Percentiles rank a stretch among this genome's conserved stretches.
Evolutionary conservation across 2,329 filamentous ascomycete genomes (phyloP).

Genomic region (Phoma sp.): DNA sequence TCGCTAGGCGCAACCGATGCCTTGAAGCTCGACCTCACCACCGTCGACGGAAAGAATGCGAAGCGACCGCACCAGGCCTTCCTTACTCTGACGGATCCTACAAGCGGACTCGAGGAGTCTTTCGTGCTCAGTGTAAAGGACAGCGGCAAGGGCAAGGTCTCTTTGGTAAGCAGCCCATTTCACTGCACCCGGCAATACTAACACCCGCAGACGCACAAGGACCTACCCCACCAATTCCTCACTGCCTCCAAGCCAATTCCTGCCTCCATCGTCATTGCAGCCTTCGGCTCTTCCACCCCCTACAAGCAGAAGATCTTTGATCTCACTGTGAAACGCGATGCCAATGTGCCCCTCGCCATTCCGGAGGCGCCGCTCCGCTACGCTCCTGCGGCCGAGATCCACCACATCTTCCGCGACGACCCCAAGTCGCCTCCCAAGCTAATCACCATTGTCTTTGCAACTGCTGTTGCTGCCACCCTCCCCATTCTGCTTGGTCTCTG

Average conservation of each 20-base stretch:
- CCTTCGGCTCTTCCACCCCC: constrained; percentile 77
- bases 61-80: constrained; percentile 96
- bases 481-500: constrained; percentile 78
- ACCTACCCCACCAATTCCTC: constrained; percentile 85
- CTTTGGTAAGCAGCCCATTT: constrained; percentile 69
- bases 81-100: constrained; percentile 77
- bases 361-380: constrained; percentile 80
- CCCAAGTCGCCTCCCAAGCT: constrained; percentile 81
- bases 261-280: constrained; percentile 84
- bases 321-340: constrained; percentile 70
- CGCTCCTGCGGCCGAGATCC: constrained; percentile 82
- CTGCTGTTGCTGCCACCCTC: constrained; percentile 75
- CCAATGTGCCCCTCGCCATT: constrained; percentile 64
- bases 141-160: constrained; percentile 82
- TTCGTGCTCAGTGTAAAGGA: constrained; percentile 87
- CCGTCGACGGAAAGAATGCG: constrained; percentile 77
- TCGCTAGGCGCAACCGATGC: constrained; percentile 72
- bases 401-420: constrained; percentile 86
- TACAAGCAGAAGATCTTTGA: constrained; percentile 77
- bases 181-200: constrained; percentile 30
- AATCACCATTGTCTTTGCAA: constrained; percentile 78
- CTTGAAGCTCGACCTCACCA: constrained; percentile 82
- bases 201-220: constrained; percentile 76
- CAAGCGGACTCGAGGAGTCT: constrained; percentile 82
- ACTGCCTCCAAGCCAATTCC: constrained; percentile 71